Percentiles rank a stretch among this genome's conserved stretches.
Conservation (phyloP, 2,329 filamentous ascomycete genomes). For the Alternaria sp. region DNA sequence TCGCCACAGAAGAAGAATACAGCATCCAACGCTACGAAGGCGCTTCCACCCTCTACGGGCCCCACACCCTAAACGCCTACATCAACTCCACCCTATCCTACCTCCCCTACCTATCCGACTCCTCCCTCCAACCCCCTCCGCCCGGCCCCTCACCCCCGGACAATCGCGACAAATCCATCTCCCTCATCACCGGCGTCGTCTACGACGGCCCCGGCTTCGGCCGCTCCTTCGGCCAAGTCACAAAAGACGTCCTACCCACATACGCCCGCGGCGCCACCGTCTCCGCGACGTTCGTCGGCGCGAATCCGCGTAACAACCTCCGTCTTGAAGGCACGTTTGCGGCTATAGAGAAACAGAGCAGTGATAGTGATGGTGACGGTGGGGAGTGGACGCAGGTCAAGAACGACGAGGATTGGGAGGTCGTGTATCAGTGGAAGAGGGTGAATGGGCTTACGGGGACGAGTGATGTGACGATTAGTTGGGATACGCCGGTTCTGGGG, state of each 20-base stretch:
- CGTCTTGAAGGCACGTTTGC: constrained; percentile 78
- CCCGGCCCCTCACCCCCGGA: constrained; percentile 74
- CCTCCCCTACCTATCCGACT: constrained; percentile 67
- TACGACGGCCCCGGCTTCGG: constrained; percentile 71
- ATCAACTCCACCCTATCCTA: constrained; percentile 82
- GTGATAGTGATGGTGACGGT: constrained; percentile 46
- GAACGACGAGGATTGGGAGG: constrained; percentile 81
- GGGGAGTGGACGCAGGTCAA: constrained; percentile 69
- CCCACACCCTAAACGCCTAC: constrained; percentile 81
- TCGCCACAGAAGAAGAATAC: constrained; percentile 81
- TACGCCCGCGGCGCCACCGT: constrained; percentile 69
- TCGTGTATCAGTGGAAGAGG: constrained; percentile 81
- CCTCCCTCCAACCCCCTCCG: constrained; percentile 36
- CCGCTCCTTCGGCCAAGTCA: constrained; percentile 73
- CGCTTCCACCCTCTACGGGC: constrained; percentile 88
- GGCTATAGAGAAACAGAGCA: constrained; percentile 70
- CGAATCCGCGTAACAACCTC: constrained; percentile 89
- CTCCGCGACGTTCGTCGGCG: constrained; percentile 76
- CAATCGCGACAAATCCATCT: constrained; percentile 75
- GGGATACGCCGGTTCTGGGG: constrained; percentile 69
- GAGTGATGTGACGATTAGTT: constrained; percentile 79
- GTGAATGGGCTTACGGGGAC: constrained; percentile 72
- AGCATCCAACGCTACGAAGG: constrained; percentile 89
- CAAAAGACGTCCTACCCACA: constrained; percentile 59
- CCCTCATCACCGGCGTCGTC: constrained; percentile 81